Evolutionary conservation across 2,329 filamentous ascomycete genomes (phyloP).

Genomic region (Trichophyton rubrum): DNA sequence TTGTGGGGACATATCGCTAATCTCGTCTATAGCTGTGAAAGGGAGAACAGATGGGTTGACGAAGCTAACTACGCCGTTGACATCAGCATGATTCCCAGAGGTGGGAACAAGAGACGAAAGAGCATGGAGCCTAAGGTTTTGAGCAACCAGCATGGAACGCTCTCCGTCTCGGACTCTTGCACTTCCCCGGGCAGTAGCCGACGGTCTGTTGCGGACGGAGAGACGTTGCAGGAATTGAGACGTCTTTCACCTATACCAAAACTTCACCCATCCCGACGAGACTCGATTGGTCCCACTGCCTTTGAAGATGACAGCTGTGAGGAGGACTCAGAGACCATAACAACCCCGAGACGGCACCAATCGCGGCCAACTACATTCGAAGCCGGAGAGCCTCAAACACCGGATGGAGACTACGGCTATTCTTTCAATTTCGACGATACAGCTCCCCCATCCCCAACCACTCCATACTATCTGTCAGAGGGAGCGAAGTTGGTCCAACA

Average conservation of each 20-base stretch:
- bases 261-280: constrained; percentile 3
- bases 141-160: constrained; percentile 54
- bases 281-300: neutral
- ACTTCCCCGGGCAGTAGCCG: constrained; percentile 20
- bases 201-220: constrained; percentile 20
- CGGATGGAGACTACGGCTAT: constrained; percentile 15
- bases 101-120: constrained; percentile 60
- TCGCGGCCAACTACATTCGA: neutral
- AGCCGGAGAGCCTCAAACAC: constrained; percentile 9
- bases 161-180: constrained; percentile 32
- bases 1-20: constrained; percentile 7
- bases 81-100: constrained; percentile 53
- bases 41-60: constrained; percentile 63
- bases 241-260: constrained; percentile 24
- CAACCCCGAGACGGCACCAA: neutral
- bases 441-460: constrained; percentile 33
- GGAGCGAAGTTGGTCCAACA: constrained; percentile 36
- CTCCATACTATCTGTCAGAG: constrained; percentile 35
- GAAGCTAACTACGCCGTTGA: constrained; percentile 59
- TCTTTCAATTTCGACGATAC: constrained; percentile 25
- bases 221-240: constrained; percentile 24
- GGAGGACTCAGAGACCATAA: neutral
- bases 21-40: constrained; percentile 50
- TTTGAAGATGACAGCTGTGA: neutral
- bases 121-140: constrained; percentile 67